These are phyloP conservation scores for Neonectria ditissima DNA, from an alignment of 2,329 filamentous ascomycete genomes.

Conservation along the genomic window DNA sequence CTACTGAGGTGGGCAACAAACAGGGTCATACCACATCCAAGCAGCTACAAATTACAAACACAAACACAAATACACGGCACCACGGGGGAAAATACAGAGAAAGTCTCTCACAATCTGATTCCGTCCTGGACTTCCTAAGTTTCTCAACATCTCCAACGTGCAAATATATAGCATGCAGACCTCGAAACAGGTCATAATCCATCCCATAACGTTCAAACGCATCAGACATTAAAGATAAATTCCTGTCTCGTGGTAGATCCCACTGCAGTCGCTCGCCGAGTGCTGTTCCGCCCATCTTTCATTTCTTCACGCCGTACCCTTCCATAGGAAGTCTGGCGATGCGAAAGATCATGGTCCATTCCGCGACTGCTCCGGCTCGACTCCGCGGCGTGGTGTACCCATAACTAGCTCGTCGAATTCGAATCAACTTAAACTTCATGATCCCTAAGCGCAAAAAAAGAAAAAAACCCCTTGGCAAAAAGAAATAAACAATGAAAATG, in stretches of 20 bases:
- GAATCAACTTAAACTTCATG: constrained; percentile 8
- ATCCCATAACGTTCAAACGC: background rate
- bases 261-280: constrained; percentile 32
- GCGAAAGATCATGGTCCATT: constrained; percentile 15
- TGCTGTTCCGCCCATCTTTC: constrained; percentile 40
- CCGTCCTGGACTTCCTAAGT: constrained; percentile 1
- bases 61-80: background rate
- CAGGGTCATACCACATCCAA: too few species aligned
- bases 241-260: constrained; percentile 15
- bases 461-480: constrained; percentile 18
- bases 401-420: background rate
- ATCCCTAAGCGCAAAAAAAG: constrained; percentile 23
- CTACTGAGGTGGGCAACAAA: too few species aligned
- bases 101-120: constrained; percentile 18
- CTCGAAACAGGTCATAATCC: constrained; percentile 9
- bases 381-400: constrained; percentile 8
- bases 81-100: constrained; percentile 4
- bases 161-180: background rate
- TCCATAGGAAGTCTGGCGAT: constrained; percentile 9
- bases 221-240: constrained; percentile 24
- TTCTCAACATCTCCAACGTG: constrained; percentile 3
- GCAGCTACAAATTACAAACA: constrained; percentile 1
- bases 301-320: constrained; percentile 3
- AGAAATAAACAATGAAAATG: constrained; percentile 6
- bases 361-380: constrained; percentile 14